Evolutionary conservation across 306 rosid genomes (phyloP), one percentile per base, ranked within the genome.

Genomic region (Macrotyloma uniflorum): DNA sequence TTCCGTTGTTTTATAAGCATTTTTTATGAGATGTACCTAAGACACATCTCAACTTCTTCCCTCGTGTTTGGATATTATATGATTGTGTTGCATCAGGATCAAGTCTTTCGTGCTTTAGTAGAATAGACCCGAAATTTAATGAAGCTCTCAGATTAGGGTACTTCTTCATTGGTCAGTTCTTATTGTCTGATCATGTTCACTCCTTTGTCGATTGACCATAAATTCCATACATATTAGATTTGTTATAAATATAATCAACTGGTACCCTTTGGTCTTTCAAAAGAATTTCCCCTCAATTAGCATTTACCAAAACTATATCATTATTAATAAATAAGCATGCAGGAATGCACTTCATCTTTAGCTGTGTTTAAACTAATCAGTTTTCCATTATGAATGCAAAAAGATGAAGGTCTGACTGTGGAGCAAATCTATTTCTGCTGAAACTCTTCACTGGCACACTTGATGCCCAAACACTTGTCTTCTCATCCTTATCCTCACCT

Each of bases 101-200:
- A 15, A 14, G 33, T 2, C 72, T 65, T 22, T 47, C 14, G 70
- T 55, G 18, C 40, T 78, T 70, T 71, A 35, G 54, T 43, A 53
- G 23, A 67, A 46, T 47, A 35, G 64, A 47, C 24, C 26, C 73
- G 58, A 20, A 20, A n/a, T 14, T 36, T 38, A 69, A 50, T 58
- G 70, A 58, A 54, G 76, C 72, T 67, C 33, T 26, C 57, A 24
- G 69, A 54, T 68, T 24, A 67, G 28, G 49, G 61, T 28, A 57
- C 46, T 47, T 62, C 36, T 63, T 47, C 24, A 33, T 33, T 26
- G 51, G 64, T 33, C 50, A 20, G 15, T 38, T 75, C 46, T 30
- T 63, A 47, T 69, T 67, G 15, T 67, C 45, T 10, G 26, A 67
- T 77, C 68, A 77, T 54, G 18, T 42, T 55, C 69, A 55, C 59